These are phyloP conservation scores for Yarrowia sp. DNA, from an alignment of 805 yeast genomes.

Conservation along the genomic window DNA sequence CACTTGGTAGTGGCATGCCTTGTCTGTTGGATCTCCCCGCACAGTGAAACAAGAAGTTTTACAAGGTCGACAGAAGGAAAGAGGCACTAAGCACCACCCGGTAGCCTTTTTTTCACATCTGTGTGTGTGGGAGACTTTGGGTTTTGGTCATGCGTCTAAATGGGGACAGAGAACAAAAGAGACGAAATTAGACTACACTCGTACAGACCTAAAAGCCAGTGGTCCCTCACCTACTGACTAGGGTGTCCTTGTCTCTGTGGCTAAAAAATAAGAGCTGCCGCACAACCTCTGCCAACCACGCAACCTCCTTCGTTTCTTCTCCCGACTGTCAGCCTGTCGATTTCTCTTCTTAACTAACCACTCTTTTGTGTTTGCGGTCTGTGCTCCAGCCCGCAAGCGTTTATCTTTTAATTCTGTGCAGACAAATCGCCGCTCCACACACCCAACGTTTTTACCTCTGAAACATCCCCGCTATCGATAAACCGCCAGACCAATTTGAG, in stretches of 20 bases:
- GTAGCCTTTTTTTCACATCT: slow-evolving; percentile 17
- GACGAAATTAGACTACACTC: slow-evolving; percentile 28
- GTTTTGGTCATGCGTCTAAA: slow-evolving; percentile 15
- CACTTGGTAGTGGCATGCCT: neutral
- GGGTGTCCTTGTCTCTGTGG: slow-evolving; percentile 20
- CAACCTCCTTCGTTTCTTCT: slow-evolving; percentile 3
- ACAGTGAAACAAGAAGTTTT: slow-evolving; percentile 1
- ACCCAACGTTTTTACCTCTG: slow-evolving; percentile 27
- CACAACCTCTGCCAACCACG: slow-evolving; percentile 1
- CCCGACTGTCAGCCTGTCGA: neutral
- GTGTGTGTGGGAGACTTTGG: neutral
- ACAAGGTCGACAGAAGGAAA: slow-evolving; percentile 2
- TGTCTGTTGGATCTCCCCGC: slow-evolving; percentile 16
- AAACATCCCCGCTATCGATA: slow-evolving; percentile 33
- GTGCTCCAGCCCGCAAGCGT: slow-evolving; percentile 19
- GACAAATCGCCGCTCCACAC: slow-evolving; percentile 26
- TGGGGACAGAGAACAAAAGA: slow-evolving; percentile 21
- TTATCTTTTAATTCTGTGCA: slow-evolving; percentile 16
- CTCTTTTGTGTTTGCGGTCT: slow-evolving; percentile 27
- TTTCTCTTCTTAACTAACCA: slow-evolving; percentile 26
- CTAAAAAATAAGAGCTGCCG: slow-evolving; percentile 13
- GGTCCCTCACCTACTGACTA: slow-evolving; percentile 20
- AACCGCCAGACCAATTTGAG: slow-evolving; percentile 24
- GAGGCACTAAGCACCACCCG: neutral
- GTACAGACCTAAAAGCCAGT: slow-evolving; percentile 19